phyloP scores from a whole-genome alignment of 2,329 filamentous ascomycete genomes.

The Parafenestella ontariensis region DNA sequence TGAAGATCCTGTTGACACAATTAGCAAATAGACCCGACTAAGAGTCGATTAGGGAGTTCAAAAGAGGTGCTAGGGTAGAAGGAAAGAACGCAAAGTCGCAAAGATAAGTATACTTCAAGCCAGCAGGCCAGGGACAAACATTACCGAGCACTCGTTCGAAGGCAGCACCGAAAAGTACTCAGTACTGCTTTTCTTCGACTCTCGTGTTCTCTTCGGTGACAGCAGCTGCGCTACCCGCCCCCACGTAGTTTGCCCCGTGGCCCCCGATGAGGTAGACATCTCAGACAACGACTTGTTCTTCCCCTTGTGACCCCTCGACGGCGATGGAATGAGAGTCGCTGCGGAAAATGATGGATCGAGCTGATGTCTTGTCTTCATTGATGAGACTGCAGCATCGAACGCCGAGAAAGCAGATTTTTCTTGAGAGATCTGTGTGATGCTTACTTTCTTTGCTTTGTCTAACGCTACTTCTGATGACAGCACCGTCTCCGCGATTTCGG shows the following conservation, averaged over 20 bases:
- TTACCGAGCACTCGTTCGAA: slow-evolving; percentile 35
- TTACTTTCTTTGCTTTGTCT: slow-evolving; percentile 50
- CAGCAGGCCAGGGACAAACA: slow-evolving; percentile 38
- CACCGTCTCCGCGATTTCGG: slow-evolving; percentile 46
- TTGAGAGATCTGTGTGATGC: slow-evolving; percentile 34
- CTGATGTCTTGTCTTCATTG: slow-evolving; percentile 23
- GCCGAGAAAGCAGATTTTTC: slow-evolving; percentile 24
- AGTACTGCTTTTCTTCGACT: slow-evolving; percentile 20
- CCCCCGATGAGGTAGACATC: slow-evolving; percentile 27
- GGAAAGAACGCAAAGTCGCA: slow-evolving; percentile 11
- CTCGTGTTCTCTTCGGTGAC: slow-evolving; percentile 27
- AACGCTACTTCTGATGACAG: slow-evolving; percentile 42
- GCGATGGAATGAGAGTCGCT: slow-evolving; percentile 30
- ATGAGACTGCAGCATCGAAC: slow-evolving; percentile 30
- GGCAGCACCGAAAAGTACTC: slow-evolving; percentile 20
- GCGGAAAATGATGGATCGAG: slow-evolving; percentile 30
- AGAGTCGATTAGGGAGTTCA: background rate
- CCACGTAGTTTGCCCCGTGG: slow-evolving; percentile 35
- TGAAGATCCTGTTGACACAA: slow-evolving; percentile 37
- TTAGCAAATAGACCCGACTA: slow-evolving; percentile 14
- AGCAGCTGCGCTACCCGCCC: slow-evolving; percentile 29
- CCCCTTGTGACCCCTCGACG: slow-evolving; percentile 7
- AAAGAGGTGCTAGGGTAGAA: background rate
- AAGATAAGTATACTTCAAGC: slow-evolving; percentile 35
- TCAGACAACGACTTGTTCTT: slow-evolving; percentile 31